Percentiles rank a stretch among this genome's conserved stretches.
These are phyloP conservation scores for Aspergillus sclerotiicarbonarius DNA, from an alignment of 495 filamentous ascomycete species.

Conservation along the genomic window DNA sequence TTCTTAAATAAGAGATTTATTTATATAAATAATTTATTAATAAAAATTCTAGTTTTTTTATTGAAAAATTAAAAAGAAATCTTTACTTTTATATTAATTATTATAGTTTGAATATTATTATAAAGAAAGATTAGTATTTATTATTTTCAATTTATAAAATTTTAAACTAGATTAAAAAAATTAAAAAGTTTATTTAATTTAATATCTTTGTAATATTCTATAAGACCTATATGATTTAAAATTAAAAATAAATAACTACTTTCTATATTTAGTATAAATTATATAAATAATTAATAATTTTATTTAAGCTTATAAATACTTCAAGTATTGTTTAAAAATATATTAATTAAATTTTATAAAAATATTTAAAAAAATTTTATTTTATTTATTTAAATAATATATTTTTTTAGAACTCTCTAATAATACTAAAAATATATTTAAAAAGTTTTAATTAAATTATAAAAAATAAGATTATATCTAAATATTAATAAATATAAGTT, in stretches of 20 bases:
- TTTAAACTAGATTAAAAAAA: constrained; percentile 3
- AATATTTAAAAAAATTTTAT: constrained; percentile 8
- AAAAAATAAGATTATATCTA: not conserved
- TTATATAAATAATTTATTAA: not conserved
- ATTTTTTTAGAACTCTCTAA: not conserved
- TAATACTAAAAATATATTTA: constrained; percentile 7
- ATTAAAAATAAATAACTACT: constrained; percentile 5
- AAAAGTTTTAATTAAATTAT: not conserved
- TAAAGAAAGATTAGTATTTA: not conserved
- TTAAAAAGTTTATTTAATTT: constrained; percentile 6
- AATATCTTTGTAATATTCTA: constrained; percentile 5
- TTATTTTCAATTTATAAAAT: constrained; percentile 7
- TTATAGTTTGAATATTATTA: constrained; percentile 9
- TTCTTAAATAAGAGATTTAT: not conserved
- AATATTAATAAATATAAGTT: too few species aligned
- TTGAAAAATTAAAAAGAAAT: too few species aligned
- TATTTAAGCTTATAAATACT: constrained; percentile 7
- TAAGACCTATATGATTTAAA: constrained; percentile 2
- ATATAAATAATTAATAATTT: constrained; percentile 7
- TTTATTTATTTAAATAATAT: constrained; percentile 12
- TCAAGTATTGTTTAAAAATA: constrained; percentile 6
- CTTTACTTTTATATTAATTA: not conserved
- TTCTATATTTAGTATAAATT: constrained; percentile 9
- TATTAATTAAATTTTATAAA: constrained; percentile 9
- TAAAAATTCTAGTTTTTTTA: too few species aligned